A percentile compares a stretch with the other conserved stretches of the same genome.
These are phyloP conservation scores for Auriculariales sp. DNA, from an alignment of 768 basidiomycete genomes.

Conservation along the genomic window DNA sequence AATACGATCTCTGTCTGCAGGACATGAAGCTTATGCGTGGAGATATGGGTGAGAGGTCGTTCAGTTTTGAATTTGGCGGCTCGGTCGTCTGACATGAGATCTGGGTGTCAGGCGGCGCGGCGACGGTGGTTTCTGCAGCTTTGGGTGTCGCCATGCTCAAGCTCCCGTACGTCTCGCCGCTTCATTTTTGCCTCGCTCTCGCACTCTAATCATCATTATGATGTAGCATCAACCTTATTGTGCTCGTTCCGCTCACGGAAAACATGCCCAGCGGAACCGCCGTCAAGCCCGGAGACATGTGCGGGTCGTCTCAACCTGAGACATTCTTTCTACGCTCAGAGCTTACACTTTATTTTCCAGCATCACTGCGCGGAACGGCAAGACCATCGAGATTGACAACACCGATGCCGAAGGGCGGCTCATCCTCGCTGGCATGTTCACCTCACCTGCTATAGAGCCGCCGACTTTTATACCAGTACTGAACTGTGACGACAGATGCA, in stretches of 20 bases:
- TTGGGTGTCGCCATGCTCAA: conserved; percentile 69
- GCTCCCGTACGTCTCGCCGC: conserved; percentile 44
- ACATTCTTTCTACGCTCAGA: background rate
- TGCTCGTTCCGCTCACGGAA: conserved; percentile 62
- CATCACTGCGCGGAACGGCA: conserved; percentile 78
- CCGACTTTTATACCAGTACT: background rate
- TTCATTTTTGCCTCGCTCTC: background rate
- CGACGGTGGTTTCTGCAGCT: conserved; percentile 56
- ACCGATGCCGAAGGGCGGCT: conserved; percentile 77
- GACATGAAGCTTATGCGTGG: conserved; percentile 76
- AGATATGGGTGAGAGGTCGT: conserved; percentile 52
- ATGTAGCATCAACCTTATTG: conserved; percentile 57
- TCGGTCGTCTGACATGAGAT: background rate
- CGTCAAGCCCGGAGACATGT: conserved; percentile 77
- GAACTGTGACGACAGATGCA: conserved; percentile 35
- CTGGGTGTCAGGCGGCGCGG: conserved; percentile 47
- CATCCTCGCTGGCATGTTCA: conserved; percentile 47
- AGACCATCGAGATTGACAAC: conserved; percentile 75
- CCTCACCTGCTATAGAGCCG: background rate
- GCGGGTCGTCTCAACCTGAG: conserved; percentile 11
- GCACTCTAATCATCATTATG: background rate
- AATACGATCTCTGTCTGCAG: too few species aligned
- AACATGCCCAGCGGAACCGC: conserved; percentile 65
- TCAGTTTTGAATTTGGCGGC: background rate
- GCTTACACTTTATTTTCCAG: conserved; percentile 20